These are phyloP conservation scores for Backusella psychrophila DNA, from an alignment of 192 early-diverging fungal species.

Conservation along the genomic window DNA sequence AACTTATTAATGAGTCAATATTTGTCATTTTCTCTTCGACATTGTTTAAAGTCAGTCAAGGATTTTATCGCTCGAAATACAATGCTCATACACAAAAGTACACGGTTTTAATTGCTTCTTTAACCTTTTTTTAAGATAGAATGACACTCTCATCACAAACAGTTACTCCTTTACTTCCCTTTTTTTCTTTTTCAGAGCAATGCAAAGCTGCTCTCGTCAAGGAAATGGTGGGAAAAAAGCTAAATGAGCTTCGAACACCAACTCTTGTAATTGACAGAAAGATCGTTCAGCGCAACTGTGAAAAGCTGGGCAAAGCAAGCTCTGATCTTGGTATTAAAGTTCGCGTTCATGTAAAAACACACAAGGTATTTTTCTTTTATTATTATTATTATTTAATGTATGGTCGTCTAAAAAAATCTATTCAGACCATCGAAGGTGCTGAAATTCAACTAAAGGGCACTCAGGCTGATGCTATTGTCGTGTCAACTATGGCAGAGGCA, in stretches of 20 bases:
- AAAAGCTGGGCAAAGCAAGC: conserved; percentile 12
- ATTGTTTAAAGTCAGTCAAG: neutral
- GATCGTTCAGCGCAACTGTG: conserved; percentile 25
- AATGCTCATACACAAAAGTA: neutral
- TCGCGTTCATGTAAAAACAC: conserved; percentile 37
- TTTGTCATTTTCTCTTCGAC: neutral
- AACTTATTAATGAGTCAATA: neutral
- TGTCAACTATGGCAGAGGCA: conserved; percentile 36
- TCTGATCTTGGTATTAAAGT: conserved; percentile 17
- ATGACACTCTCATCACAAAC: conserved; percentile 15
- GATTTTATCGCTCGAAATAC: neutral
- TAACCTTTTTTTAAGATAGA: neutral
- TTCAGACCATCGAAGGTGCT: conserved; percentile 33
- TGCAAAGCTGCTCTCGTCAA: conserved; percentile 20
- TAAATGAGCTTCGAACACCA: conserved; percentile 30
- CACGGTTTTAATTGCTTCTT: neutral
- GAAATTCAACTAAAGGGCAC: conserved; percentile 21
- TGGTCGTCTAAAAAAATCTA: neutral
- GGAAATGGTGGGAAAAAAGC: conserved; percentile 29
- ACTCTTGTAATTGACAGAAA: conserved; percentile 27
- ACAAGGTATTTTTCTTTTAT: conserved; percentile 22
- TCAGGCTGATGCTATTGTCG: conserved; percentile 29
- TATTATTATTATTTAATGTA: neutral
- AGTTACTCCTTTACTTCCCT: conserved; percentile 17
- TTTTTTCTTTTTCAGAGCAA: conserved; percentile 18